Base-by-base conservation (phyloP, 192 early-diverging fungal genomes). In the Umbelopsis isabellina region DNA sequence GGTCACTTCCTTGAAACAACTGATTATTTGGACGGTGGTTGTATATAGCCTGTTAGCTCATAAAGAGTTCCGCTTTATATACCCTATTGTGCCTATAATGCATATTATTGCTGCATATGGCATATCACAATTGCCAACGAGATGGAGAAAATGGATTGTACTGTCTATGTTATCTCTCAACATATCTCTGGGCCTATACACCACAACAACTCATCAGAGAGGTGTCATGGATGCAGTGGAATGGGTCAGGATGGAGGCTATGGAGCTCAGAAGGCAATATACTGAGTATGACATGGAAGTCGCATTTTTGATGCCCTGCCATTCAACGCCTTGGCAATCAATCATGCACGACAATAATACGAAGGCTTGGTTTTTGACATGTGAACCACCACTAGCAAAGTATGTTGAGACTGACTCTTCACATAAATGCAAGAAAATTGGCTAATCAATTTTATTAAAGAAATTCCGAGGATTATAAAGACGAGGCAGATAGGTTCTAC, bases 41-140 rank as follows among this genome's bases (percentile, higher is more conserved):
- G 75, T 92, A n/a, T 95, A 94, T 71, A 94, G 91, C 49, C 53
- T 93, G 25, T 77, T 95, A 2, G 71, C 86, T 11, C 97, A 99
- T 69, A 99, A 97, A 84, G 97, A 99, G 78, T 96, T 94, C 75
- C 88, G 97, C 7, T 99, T 99, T 75, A 76, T 99, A n/a, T 91
- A 89, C 51, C 94, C 94, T 4, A 78, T 97, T 13, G 76, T 99
- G 35, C 91, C 97, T 47, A 76, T 91, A 75, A 5, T 84, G 71
- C 35, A 82, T 69, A 51, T 92, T 58, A 65, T 86, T 79, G 64
- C 79, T 51, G 80, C 77, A 13, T 72, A 82, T 73, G 67, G 80
- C 21, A 72, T 81, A 6, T 66, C 64, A 18, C 67, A 68, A 9
- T 48, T 75, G 12, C 70, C 66, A 45, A 58, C 53, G 4, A 71